Evolutionary conservation across 1,139 yeast genomes (phyloP), one percentile per base, ranked within the genome.

Genomic region (Yamadazyma atlantica): DNA sequence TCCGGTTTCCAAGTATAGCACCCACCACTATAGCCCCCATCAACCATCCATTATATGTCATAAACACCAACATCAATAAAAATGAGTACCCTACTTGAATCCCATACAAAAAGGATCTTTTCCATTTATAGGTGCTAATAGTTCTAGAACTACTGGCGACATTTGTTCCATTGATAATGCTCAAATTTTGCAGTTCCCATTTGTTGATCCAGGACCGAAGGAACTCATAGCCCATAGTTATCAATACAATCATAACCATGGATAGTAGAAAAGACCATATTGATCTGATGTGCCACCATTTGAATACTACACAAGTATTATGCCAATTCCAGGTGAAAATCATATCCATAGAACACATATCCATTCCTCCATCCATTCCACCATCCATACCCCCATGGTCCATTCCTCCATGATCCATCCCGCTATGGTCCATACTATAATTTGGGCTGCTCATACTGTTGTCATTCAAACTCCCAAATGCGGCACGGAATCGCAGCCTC

Each of bases 41-140:
- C 35, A 81, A 73, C 88, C 89, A 85, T 4, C 92, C 88, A 55
- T 85, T 85, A 56, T 83, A 85, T 3, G 90, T 84, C 95, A 85
- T 85, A 52, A 85, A 85, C 1, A 85, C 77, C 51, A 84, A 71
- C 95, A 85, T 85, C 48, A 85, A 62, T 69, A 83, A 65, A 52
- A 85, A 84, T 2, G 94, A 83, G 55, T 82, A 85, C 4, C 85
- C 85, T 11, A 86, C 90, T 54, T 84, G 90, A 12, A 78, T 44
- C 1, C 85, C 94, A 54, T 87, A 86, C 26, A 78, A 54, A 16
- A 69, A 34, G 27, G 82, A 57, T 51, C 62, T 60, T 44, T 64
- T 60, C 32, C 65, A 38, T 43, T 57, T 66, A 46, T 48, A 57
- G 19, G 40, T 42, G 6, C 47, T 48, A 10, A 55, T 39, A 24